Base-by-base conservation (phyloP, 495 filamentous ascomycete genomes). In the Penicillium tannophilum region DNA sequence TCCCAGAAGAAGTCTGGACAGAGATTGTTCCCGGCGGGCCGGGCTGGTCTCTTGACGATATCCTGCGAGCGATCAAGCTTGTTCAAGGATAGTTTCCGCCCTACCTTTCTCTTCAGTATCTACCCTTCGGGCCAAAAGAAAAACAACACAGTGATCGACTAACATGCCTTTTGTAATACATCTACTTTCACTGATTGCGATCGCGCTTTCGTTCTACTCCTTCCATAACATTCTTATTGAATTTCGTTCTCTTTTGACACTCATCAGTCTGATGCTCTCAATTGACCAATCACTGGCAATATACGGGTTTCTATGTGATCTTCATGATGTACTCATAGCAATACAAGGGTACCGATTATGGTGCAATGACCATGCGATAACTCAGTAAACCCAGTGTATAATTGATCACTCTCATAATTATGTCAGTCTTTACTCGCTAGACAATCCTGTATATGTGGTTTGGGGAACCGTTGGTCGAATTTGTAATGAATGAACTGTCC, bases 1-100 rank as follows among this genome's bases (percentile, higher is more conserved):
- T 93, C 8, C 56, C 73, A 6, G 83, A 86, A 19, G 79, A 82
- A 19, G 79, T 88, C 1, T 96, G 92, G 92, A 82, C 78, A 61
- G 83, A 85, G 54, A 80, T 86, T 23, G 87, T 93, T 16, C 83
- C 82, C 9, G 88, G 86, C 7, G 81, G 82, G 19, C 82, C 85
- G 9, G 82, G 81, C 10, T 77, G 84, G 63, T 85, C 82, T 4
- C 71, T 88, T 10, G 84, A 88, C 4, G 88, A 90, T 60, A 89
- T 92, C 31, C 66, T 95, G 54, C 84, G 77, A 44, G 83, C 77
- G 51, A 79, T 81, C 33, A 82, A 84, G 1, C 67, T 88, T 49
- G 59, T 52, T 50, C 42, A 36, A 77, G 60, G 60, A 35, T 45
- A 39, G 17, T 24, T 11, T 19, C 6, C 24, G 20, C 0, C 16